Conservation (phyloP, 495 filamentous ascomycete genomes). For the Tetracladium setigerum region DNA sequence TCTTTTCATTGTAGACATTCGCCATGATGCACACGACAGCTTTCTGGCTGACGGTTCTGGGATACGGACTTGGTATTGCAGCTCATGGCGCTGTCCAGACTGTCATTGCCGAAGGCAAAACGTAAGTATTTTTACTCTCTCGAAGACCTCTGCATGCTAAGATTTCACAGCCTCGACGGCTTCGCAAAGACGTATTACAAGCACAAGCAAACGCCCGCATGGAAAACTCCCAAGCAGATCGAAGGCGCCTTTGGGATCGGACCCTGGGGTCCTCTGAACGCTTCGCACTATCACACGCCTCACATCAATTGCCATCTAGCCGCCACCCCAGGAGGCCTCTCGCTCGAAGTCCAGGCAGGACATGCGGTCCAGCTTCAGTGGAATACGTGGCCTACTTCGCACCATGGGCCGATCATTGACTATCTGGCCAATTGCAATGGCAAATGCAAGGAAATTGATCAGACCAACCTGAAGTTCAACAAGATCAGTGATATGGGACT, state of each 20-base stretch:
- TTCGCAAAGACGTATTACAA: too few species aligned
- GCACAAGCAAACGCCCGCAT: too few species aligned
- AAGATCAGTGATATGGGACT: constrained; percentile 63
- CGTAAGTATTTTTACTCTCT: constrained; percentile 29
- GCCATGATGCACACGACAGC: too few species aligned
- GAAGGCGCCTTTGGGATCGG: too few species aligned
- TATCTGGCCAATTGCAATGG: constrained; percentile 72
- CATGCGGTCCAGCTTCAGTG: constrained; percentile 34
- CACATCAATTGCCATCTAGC: constrained; percentile 47
- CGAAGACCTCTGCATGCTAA: too few species aligned
- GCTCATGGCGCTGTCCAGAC: constrained; percentile 56
- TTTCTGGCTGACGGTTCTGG: too few species aligned
- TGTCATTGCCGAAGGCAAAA: constrained; percentile 50
- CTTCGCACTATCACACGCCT: too few species aligned
- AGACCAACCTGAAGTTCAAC: constrained; percentile 60
- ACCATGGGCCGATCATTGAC: constrained; percentile 65
- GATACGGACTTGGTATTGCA: too few species aligned
- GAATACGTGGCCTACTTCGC: constrained; percentile 24
- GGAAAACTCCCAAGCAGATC: too few species aligned
- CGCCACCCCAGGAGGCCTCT: constrained; percentile 30
- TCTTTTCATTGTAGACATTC: too few species aligned
- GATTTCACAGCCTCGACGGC: too few species aligned
- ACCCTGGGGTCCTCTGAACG: too few species aligned
- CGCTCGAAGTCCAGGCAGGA: constrained; percentile 35
- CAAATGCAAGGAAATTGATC: constrained; percentile 53